Conservation (phyloP, 2,329 filamentous ascomycete species). For the Acephala macrosclerotiorum region DNA sequence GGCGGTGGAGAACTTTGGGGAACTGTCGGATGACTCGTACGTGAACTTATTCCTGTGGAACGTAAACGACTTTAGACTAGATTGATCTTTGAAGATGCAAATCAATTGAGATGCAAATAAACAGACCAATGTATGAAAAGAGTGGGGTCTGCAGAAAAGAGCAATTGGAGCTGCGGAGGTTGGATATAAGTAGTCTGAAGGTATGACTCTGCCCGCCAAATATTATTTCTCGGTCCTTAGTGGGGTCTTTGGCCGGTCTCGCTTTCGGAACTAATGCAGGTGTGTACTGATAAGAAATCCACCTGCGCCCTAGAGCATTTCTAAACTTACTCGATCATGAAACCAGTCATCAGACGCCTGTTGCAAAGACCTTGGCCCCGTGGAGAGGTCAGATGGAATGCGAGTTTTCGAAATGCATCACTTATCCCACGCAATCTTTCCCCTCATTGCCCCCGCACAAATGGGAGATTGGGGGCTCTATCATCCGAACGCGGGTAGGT, state of each 20-base stretch:
- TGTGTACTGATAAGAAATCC: background rate
- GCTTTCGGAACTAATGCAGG: constrained; percentile 12
- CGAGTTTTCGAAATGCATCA: background rate
- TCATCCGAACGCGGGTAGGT: constrained; percentile 3
- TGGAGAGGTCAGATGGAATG: constrained; percentile 10
- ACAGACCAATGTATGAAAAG: background rate
- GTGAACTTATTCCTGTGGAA: background rate
- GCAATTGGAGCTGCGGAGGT: background rate
- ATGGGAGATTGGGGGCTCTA: background rate
- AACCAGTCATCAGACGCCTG: constrained; percentile 1
- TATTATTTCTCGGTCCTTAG: background rate
- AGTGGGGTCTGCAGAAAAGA: background rate
- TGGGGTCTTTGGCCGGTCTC: constrained; percentile 11
- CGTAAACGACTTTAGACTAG: background rate
- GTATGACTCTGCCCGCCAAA: constrained; percentile 1
- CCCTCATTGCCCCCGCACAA: constrained; percentile 6
- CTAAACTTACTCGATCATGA: constrained; percentile 2
- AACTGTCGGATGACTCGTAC: background rate
- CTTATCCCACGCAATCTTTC: constrained; percentile 8
- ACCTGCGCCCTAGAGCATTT: background rate
- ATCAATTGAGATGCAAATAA: background rate
- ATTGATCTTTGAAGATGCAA: background rate
- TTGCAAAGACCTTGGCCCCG: background rate
- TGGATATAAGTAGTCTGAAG: background rate
- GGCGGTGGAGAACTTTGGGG: constrained; percentile 11